These are phyloP conservation scores for Camellia lanceoleosa DNA, from an alignment of 148 eudicot genomes.

Conservation along the genomic window DNA sequence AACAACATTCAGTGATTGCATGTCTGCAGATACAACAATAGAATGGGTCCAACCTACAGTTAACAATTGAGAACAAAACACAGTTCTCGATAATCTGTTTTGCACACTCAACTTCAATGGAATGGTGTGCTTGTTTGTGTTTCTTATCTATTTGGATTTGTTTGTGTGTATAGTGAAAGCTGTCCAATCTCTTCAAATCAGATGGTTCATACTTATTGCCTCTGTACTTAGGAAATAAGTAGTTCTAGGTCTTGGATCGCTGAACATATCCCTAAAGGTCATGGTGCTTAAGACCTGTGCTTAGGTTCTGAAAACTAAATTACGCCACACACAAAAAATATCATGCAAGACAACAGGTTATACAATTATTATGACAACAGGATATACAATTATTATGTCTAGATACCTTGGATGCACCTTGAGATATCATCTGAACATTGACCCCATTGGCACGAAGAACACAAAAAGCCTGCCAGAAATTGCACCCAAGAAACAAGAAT, in stretches of 20 bases:
- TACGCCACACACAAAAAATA: not conserved
- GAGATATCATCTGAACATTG: slow-evolving; percentile 98
- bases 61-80: not conserved
- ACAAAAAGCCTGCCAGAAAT: slow-evolving; percentile 60
- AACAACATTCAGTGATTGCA: not conserved
- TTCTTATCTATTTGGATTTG: not conserved
- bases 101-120: not conserved
- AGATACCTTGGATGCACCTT: slow-evolving; percentile 88
- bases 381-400: not conserved
- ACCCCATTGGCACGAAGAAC: slow-evolving; percentile 68
- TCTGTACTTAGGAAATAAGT: not conserved
- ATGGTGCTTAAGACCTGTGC: not conserved
- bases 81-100: not conserved
- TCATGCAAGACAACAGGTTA: not conserved
- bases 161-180: not conserved
- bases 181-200: not conserved
- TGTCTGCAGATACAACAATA: not conserved
- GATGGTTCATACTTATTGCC: not conserved
- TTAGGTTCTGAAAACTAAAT: not conserved
- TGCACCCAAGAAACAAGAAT: not conserved
- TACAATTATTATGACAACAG: not conserved
- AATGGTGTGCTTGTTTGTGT: not conserved
- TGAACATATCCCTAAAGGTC: not conserved
- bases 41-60: not conserved
- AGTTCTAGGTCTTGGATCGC: not conserved